Evolutionary conservation across 179 eudicot genomes (phyloP).

Genomic region (Silene noctiflora): DNA sequence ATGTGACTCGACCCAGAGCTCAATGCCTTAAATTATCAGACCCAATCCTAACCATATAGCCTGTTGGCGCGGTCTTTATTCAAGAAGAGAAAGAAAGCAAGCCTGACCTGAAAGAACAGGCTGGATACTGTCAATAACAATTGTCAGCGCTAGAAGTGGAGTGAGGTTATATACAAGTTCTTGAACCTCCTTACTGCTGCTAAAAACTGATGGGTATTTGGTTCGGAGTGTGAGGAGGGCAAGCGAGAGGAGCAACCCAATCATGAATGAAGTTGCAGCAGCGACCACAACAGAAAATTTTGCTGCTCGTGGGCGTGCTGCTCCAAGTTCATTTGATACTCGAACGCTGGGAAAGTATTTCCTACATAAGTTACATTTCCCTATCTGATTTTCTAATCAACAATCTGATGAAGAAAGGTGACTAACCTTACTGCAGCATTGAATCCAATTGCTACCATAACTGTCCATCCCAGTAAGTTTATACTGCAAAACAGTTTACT

Average conservation of each 20-base stretch:
- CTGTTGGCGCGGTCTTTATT: no score
- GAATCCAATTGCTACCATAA: slow-evolving; percentile 55
- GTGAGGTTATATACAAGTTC: slow-evolving; percentile 28
- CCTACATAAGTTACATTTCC: background rate
- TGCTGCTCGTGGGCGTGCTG: slow-evolving; percentile 21
- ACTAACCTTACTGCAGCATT: slow-evolving; percentile 59
- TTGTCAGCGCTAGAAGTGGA: slow-evolving; percentile 25
- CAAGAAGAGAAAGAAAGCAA: background rate
- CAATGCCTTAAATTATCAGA: no score
- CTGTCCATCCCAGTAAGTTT: slow-evolving; percentile 56
- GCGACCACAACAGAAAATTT: slow-evolving; percentile 28
- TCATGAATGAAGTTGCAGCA: slow-evolving; percentile 15
- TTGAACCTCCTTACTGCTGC: slow-evolving; percentile 21
- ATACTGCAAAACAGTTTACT: slow-evolving; percentile 33
- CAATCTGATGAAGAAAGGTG: background rate
- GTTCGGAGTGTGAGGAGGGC: slow-evolving; percentile 12
- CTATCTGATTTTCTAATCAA: no score
- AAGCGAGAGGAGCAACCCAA: slow-evolving; percentile 16
- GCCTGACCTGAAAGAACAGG: slow-evolving; percentile 34
- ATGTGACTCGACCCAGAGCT: no score
- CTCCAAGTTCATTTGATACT: slow-evolving; percentile 33
- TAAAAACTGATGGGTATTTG: slow-evolving; percentile 18
- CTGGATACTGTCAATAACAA: slow-evolving; percentile 31
- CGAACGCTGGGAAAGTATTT: slow-evolving; percentile 23
- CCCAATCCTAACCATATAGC: no score